Evolutionary conservation across 495 filamentous ascomycete genomes (phyloP).

Genomic region (Aspergillus cavernicola): DNA sequence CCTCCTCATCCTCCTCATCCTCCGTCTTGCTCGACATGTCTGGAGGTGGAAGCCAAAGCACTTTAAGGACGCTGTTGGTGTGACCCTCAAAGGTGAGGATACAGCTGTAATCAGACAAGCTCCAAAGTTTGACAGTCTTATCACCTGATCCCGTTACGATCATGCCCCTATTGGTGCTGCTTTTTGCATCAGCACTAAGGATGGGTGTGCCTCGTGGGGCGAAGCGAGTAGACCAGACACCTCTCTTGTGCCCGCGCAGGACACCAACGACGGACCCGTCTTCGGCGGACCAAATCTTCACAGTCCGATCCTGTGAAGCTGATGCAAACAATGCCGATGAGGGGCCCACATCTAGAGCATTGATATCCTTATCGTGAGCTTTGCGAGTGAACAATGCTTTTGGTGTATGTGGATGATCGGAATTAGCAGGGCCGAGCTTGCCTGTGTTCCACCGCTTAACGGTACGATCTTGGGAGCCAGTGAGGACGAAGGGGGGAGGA

Average conservation of each 20-base stretch:
- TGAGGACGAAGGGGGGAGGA: constrained; percentile 79
- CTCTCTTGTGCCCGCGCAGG: constrained; percentile 84
- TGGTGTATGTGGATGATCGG: constrained; percentile 35
- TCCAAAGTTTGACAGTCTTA: constrained; percentile 96
- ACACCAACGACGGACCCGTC: constrained; percentile 86
- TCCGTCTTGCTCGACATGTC: constrained; percentile 31
- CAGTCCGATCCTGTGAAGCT: constrained; percentile 91
- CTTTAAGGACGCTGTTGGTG: constrained; percentile 89
- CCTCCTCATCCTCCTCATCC: constrained; percentile 31
- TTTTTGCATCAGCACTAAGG: constrained; percentile 61
- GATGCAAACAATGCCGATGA: constrained; percentile 76
- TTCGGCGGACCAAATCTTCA: constrained; percentile 91
- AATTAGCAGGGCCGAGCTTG: constrained; percentile 36
- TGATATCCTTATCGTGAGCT: constrained; percentile 99
- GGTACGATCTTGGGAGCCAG: constrained; percentile 91
- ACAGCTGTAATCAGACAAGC: constrained; percentile 86
- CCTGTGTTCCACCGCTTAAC: constrained; percentile 85
- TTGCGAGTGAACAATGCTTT: constrained; percentile 77
- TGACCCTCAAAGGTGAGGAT: constrained; percentile 93
- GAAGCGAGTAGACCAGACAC: constrained; percentile 93
- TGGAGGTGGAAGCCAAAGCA: constrained; percentile 77
- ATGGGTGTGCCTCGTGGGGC: constrained; percentile 74
- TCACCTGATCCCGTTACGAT: constrained; percentile 88
- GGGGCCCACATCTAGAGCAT: constrained; percentile 78
- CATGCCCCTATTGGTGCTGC: constrained; percentile 62